A percentile compares a stretch with the other conserved stretches of the same genome.
Conservation (phyloP, 495 filamentous ascomycete species). For the Daldinia childiae region DNA sequence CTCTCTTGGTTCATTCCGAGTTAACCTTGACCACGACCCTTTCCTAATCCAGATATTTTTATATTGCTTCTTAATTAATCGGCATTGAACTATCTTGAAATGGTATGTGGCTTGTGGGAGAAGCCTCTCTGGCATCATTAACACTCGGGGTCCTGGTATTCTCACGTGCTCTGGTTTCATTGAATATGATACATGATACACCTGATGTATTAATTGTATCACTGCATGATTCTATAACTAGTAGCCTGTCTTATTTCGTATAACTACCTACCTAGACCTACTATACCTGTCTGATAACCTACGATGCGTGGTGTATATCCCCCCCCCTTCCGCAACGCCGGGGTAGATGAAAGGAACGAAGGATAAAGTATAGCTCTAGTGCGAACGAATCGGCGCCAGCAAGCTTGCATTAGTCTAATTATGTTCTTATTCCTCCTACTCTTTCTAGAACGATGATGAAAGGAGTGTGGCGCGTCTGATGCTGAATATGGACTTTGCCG, state of each 20-base stretch:
- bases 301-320: neutral
- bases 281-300: neutral
- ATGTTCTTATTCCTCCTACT: constrained; percentile 3
- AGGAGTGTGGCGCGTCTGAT: constrained; percentile 11
- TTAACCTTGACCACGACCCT: constrained; percentile 17
- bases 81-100: constrained; percentile 29
- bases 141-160: constrained; percentile 20
- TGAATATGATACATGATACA: constrained; percentile 27
- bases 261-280: neutral
- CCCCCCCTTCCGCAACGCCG: neutral
- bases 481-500: constrained; percentile 9
- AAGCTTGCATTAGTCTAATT: constrained; percentile 10
- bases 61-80: constrained; percentile 38
- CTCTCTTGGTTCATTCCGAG: constrained; percentile 17
- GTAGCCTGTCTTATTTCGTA: constrained; percentile 17
- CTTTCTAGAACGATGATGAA: constrained; percentile 6
- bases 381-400: neutral
- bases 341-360: neutral
- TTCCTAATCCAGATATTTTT: constrained; percentile 31
- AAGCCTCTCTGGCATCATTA: constrained; percentile 15
- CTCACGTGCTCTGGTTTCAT: constrained; percentile 40
- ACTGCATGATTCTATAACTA: constrained; percentile 30
- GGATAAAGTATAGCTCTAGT: neutral
- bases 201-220: constrained; percentile 14
- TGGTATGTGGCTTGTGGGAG: constrained; percentile 19